These are phyloP conservation scores for Fusarium haematococcum DNA, from an alignment of 2,329 filamentous ascomycete genomes.

Conservation along the genomic window DNA sequence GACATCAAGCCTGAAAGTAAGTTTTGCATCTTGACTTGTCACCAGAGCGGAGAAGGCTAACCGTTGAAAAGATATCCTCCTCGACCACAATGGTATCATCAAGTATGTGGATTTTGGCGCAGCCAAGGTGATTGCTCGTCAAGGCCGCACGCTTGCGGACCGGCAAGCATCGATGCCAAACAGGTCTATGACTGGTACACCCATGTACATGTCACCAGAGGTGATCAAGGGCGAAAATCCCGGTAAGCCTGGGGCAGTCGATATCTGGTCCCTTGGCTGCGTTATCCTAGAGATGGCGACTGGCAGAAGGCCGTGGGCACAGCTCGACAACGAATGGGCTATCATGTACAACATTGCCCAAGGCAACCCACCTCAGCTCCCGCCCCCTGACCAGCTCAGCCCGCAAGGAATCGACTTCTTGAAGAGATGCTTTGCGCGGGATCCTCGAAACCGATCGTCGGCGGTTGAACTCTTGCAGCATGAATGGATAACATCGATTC, in stretches of 20 bases:
- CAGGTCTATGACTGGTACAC: conserved; percentile 95
- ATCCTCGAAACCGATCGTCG: conserved; percentile 81
- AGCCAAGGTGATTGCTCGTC: conserved; percentile 94
- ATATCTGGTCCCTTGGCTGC: conserved; percentile 96
- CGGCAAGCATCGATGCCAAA: conserved; percentile 74
- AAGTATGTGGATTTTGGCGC: conserved; percentile 99
- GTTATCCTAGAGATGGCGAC: conserved; percentile 99
- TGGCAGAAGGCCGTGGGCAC: conserved; percentile 92
- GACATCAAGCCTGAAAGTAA: conserved; percentile 98
- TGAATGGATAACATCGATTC: conserved; percentile 83
- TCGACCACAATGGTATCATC: conserved; percentile 97
- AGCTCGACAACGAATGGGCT: conserved; percentile 98
- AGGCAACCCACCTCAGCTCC: conserved; percentile 90
- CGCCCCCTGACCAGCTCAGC: conserved; percentile 84
- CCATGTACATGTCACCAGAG: conserved; percentile 99
- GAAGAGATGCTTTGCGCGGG: conserved; percentile 84
- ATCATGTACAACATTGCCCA: conserved; percentile 99
- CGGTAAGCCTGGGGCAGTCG: conserved; percentile 86
- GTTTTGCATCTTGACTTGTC: conserved; percentile 49
- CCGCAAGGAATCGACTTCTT: conserved; percentile 89
- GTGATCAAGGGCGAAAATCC: conserved; percentile 91
- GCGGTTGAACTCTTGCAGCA: conserved; percentile 93
- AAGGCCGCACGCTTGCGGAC: conserved; percentile 84
- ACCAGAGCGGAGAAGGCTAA: conserved; percentile 25
- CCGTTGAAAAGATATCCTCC: conserved; percentile 78